A percentile compares a stretch with the other conserved stretches of the same genome.
Evolutionary conservation across 495 filamentous ascomycete genomes (phyloP).

Genomic region (Penicillium maclennaniae): DNA sequence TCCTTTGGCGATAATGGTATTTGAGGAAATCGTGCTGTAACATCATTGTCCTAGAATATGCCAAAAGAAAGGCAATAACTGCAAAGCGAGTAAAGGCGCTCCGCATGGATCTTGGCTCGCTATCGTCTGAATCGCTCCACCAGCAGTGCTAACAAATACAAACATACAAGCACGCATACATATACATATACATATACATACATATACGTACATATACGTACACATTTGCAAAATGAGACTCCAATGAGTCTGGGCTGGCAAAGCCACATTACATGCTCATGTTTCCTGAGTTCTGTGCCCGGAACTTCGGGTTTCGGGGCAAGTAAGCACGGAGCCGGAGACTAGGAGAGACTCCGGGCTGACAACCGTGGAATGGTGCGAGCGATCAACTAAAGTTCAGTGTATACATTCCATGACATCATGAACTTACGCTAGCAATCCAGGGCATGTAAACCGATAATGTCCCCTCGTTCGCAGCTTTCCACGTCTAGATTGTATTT

Average conservation of each 20-base stretch:
- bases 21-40: no score
- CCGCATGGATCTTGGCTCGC: background rate
- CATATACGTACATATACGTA: no score
- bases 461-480: background rate
- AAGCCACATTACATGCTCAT: background rate
- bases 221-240: no score
- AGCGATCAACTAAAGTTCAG: background rate
- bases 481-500: no score
- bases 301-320: background rate
- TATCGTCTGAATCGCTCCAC: background rate
- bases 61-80: background rate
- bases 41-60: background rate
- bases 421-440: background rate
- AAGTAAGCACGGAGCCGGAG: background rate
- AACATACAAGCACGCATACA: no score
- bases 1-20: no score
- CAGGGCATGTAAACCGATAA: background rate
- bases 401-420: background rate
- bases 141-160: background rate
- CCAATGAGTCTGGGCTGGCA: background rate
- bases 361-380: background rate
- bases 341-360: background rate
- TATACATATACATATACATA: no score
- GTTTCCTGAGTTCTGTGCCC: no score
- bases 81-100: background rate